These are phyloP conservation scores for Botrytis byssoidea DNA, from an alignment of 2,329 filamentous ascomycete species.

Conservation along the genomic window DNA sequence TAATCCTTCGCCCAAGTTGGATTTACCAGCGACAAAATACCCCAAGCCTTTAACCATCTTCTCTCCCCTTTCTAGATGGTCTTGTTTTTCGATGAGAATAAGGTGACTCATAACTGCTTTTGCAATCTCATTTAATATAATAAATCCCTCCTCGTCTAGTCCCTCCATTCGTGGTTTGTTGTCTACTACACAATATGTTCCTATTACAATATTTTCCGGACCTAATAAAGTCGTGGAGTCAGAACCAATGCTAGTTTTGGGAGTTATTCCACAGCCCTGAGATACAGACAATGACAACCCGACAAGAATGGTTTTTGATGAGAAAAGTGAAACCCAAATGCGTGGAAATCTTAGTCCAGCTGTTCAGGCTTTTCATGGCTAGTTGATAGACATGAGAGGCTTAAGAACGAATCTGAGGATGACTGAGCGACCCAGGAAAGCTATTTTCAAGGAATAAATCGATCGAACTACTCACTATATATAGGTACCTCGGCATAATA, in stretches of 20 bases:
- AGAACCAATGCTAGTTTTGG: neutral
- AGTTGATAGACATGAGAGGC: too few species aligned
- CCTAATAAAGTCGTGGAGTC: neutral
- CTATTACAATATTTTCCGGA: conserved; percentile 47
- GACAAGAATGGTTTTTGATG: neutral
- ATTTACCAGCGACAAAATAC: conserved; percentile 51
- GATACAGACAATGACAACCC: neutral
- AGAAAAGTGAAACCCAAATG: neutral
- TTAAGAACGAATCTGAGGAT: neutral
- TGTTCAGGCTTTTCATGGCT: neutral
- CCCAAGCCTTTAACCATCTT: conserved; percentile 54
- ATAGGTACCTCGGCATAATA: conserved; percentile 37
- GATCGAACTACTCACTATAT: conserved; percentile 14
- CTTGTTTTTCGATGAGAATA: conserved; percentile 52
- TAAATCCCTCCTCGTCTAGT: conserved; percentile 47
- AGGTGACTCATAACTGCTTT: conserved; percentile 58
- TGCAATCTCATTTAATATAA: conserved; percentile 55
- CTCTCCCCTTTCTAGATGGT: conserved; percentile 50
- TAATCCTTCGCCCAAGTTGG: conserved; percentile 30
- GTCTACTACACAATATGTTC: conserved; percentile 59
- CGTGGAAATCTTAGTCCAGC: neutral
- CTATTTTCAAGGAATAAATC: neutral
- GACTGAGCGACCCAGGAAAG: neutral
- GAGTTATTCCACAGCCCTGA: rapidly evolving
- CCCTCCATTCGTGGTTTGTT: conserved; percentile 50